A percentile compares a stretch with the other conserved stretches of the same genome.
These are phyloP conservation scores for Amaranthus hypochondriacus DNA, from an alignment of 148 eudicot species.

Conservation along the genomic window DNA sequence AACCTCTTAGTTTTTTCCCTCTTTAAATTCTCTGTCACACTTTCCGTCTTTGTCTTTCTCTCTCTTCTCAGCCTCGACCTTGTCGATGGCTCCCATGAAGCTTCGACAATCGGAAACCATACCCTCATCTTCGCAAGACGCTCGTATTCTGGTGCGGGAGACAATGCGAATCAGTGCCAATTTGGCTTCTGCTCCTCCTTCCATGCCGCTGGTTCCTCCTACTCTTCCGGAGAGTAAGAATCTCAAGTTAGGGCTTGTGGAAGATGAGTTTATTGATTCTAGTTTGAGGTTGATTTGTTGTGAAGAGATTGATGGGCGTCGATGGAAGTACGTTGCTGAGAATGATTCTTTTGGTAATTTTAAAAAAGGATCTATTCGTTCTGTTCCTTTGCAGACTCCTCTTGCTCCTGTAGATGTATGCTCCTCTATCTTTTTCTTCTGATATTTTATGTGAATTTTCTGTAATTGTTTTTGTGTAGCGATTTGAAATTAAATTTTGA, in stretches of 20 bases:
- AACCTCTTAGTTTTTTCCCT: neutral
- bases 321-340: constrained; percentile 60
- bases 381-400: constrained; percentile 71
- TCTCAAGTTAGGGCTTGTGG: constrained; percentile 41
- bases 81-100: constrained; percentile 49
- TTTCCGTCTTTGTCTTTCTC: neutral
- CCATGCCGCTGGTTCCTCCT: constrained; percentile 30
- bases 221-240: constrained; percentile 22
- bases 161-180: constrained; percentile 83
- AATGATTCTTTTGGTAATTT: constrained; percentile 18
- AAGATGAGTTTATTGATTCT: constrained; percentile 53
- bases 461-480: neutral
- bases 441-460: too few relatives aligned
- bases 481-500: neutral
- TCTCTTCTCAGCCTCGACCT: constrained; percentile 6
- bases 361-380: constrained; percentile 57
- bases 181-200: constrained; percentile 27
- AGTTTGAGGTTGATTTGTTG: constrained; percentile 71
- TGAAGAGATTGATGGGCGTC: constrained; percentile 84
- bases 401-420: constrained; percentile 69
- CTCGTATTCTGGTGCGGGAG: constrained; percentile 66
- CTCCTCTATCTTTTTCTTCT: neutral
- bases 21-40: neutral
- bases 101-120: constrained; percentile 49
- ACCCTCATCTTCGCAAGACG: constrained; percentile 47